Conservation (phyloP, 2,329 filamentous ascomycete genomes). For the Pseudogymnoascus sp. region DNA sequence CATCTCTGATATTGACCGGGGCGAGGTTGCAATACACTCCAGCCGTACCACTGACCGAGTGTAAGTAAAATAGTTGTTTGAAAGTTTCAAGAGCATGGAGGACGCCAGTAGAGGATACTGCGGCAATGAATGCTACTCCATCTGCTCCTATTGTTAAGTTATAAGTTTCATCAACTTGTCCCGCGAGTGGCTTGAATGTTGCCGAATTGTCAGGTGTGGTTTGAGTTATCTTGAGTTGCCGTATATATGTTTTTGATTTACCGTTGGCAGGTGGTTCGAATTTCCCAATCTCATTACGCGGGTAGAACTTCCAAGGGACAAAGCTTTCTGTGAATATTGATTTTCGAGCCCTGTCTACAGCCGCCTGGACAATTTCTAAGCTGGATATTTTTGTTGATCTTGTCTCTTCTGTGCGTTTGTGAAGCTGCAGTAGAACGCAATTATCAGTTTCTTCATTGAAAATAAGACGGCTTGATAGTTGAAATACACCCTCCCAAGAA, state of each 20-base stretch:
- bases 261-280: conserved; percentile 54
- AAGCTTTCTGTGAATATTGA: conserved; percentile 64
- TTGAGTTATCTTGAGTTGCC: conserved; percentile 56
- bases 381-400: conserved; percentile 29
- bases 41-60: conserved; percentile 46
- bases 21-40: conserved; percentile 63
- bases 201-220: conserved; percentile 46
- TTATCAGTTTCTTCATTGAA: conserved; percentile 25
- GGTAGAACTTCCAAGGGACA: conserved; percentile 72
- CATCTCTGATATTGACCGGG: conserved; percentile 66
- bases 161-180: conserved; percentile 71
- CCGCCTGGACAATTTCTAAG: conserved; percentile 50
- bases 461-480: conserved; percentile 19
- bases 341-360: conserved; percentile 52
- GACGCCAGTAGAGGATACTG: conserved; percentile 61
- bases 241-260: conserved; percentile 45
- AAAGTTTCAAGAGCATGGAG: conserved; percentile 71
- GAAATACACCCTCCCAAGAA: conserved; percentile 36
- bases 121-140: conserved; percentile 57
- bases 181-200: conserved; percentile 55
- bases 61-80: conserved; percentile 71
- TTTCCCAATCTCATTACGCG: conserved; percentile 48
- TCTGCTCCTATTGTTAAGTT: conserved; percentile 52
- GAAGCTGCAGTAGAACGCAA: conserved; percentile 21
- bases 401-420: conserved; percentile 12